A percentile compares a stretch with the other conserved stretches of the same genome.
Evolutionary conservation across 495 filamentous ascomycete genomes (phyloP).

Genomic region (Elaphomyces granulatus): DNA sequence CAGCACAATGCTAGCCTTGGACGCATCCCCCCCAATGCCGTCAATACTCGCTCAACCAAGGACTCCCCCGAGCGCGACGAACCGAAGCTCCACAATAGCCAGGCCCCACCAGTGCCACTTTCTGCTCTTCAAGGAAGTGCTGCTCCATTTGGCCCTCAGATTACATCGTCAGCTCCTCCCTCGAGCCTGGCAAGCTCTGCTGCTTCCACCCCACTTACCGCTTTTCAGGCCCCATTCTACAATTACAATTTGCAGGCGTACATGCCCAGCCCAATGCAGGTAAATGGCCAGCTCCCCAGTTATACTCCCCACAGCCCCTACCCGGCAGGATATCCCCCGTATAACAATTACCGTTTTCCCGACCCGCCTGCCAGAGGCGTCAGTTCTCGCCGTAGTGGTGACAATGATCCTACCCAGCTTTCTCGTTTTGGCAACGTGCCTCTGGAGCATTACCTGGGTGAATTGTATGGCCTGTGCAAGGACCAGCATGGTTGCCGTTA

Average conservation of each 20-base stretch:
- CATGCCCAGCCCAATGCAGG: constrained; percentile 14
- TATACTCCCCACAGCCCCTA: constrained; percentile 17
- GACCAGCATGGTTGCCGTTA: constrained; percentile 96
- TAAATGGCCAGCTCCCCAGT: constrained; percentile 16
- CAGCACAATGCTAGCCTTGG: constrained; percentile 73
- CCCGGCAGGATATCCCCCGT: constrained; percentile 14
- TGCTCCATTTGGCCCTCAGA: constrained; percentile 47
- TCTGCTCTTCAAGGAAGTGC: constrained; percentile 69
- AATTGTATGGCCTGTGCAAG: constrained; percentile 81
- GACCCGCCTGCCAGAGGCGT: constrained; percentile 17
- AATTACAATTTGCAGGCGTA: constrained; percentile 23
- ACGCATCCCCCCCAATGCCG: constrained; percentile 50
- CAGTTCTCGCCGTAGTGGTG: constrained; percentile 19
- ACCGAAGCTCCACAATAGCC: constrained; percentile 22
- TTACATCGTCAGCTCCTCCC: constrained; percentile 13
- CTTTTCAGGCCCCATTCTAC: constrained; percentile 21
- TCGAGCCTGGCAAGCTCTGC: constrained; percentile 8
- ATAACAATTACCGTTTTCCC: constrained; percentile 22
- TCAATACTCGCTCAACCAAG: constrained; percentile 50
- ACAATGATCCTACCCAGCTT: constrained; percentile 23
- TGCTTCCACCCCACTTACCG: constrained; percentile 10
- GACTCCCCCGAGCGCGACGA: constrained; percentile 41
- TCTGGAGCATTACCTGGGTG: constrained; percentile 62
- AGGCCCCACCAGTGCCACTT: constrained; percentile 42
- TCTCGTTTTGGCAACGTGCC: constrained; percentile 60